A percentile compares a stretch with the other conserved stretches of the same genome.
phyloP scores from a whole-genome alignment of 2,329 filamentous ascomycete species.

The Fusarium sp. region DNA sequence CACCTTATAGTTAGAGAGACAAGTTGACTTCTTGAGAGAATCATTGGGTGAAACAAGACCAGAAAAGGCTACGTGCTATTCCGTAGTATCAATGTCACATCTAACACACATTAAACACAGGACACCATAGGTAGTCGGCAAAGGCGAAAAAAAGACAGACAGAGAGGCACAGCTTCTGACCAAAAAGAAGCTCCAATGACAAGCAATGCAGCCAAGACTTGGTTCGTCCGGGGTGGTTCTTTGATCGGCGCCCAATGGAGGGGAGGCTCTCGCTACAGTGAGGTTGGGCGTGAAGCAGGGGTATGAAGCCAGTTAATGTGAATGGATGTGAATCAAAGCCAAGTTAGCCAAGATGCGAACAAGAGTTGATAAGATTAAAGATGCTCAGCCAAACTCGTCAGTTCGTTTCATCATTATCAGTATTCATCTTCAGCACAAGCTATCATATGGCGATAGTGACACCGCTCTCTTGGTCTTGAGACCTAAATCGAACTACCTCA shows the following conservation, averaged over 20 bases:
- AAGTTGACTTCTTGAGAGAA: constrained; percentile 12
- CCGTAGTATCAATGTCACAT: constrained; percentile 17
- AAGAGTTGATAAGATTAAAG: constrained; percentile 20
- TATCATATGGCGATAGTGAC: constrained; percentile 28
- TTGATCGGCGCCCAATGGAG: constrained; percentile 43
- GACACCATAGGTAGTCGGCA: background rate
- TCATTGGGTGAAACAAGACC: constrained; percentile 16
- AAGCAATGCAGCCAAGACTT: constrained; percentile 34
- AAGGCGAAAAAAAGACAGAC: background rate
- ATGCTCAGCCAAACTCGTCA: constrained; percentile 1
- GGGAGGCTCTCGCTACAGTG: constrained; percentile 35
- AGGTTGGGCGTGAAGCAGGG: constrained; percentile 42
- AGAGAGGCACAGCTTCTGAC: background rate
- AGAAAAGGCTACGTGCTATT: background rate
- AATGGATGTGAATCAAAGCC: constrained; percentile 12
- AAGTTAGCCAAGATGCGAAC: constrained; percentile 16
- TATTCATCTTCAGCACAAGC: constrained; percentile 14
- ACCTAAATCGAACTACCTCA: constrained; percentile 20
- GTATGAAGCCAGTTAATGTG: constrained; percentile 18
- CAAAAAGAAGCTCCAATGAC: constrained; percentile 31
- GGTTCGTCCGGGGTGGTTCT: constrained; percentile 28
- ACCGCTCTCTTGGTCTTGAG: constrained; percentile 24
- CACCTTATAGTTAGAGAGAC: constrained; percentile 19
- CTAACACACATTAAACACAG: too few relatives aligned
- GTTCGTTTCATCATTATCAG: constrained; percentile 1